A percentile compares a stretch with the other conserved stretches of the same genome.
Evolutionary conservation across 1,284 basidiomycete species (phyloP).

Genomic region (Testicularia cyperi): DNA sequence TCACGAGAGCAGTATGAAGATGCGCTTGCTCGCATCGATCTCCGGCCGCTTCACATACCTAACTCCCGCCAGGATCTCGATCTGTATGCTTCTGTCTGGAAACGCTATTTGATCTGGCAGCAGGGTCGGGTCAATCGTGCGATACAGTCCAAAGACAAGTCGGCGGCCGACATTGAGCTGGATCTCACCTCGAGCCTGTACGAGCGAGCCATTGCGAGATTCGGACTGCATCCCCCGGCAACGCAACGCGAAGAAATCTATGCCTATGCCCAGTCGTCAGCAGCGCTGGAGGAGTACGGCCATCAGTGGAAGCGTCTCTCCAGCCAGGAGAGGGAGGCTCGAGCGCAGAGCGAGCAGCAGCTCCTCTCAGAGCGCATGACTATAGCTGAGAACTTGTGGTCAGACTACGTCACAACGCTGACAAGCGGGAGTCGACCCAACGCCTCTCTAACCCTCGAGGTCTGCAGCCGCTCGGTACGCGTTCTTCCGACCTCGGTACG

Average conservation of each 20-base stretch:
- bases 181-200: constrained; percentile 22
- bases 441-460: constrained; percentile 26
- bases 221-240: constrained; percentile 25
- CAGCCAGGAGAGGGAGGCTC: constrained; percentile 3
- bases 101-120: constrained; percentile 39
- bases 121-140: constrained; percentile 15
- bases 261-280: constrained; percentile 17
- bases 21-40: constrained; percentile 1
- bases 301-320: constrained; percentile 18
- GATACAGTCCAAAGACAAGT: constrained; percentile 28
- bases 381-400: constrained; percentile 45
- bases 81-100: constrained; percentile 17
- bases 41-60: background rate
- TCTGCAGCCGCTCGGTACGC: constrained; percentile 29
- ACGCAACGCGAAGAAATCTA: constrained; percentile 16
- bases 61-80: constrained; percentile 15
- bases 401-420: constrained; percentile 38
- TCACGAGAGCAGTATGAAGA: constrained; percentile 42
- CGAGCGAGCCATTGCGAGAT: constrained; percentile 21
- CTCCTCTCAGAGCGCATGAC: constrained; percentile 12
- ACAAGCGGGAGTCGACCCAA: constrained; percentile 13
- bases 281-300: constrained; percentile 10
- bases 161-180: constrained; percentile 12
- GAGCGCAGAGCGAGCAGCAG: constrained; percentile 19
- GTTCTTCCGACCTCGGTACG: constrained; percentile 34